Conservation (phyloP, 108 stramenopile genomes). For the Skeletonema marinoi region DNA sequence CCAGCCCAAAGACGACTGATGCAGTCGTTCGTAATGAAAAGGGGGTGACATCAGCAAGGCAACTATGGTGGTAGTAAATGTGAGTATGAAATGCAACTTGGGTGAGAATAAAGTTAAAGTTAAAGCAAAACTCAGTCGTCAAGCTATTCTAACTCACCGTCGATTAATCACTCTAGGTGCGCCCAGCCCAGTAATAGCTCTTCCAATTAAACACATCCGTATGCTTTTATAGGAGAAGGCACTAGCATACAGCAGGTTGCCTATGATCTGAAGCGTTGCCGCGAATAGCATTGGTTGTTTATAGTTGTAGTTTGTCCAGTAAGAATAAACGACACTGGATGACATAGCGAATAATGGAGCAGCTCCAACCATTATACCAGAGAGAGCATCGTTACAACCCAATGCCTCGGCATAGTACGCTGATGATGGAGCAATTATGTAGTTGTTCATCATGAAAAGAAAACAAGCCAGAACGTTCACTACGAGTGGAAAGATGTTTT, state of each 20-base stretch:
- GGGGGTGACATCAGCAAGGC: conserved; percentile 79
- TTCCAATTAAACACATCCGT: conserved; percentile 69
- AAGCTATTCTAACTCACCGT: conserved; percentile 20
- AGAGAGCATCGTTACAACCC: conserved; percentile 69
- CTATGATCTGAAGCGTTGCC: conserved; percentile 57
- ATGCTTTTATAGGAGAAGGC: conserved; percentile 69
- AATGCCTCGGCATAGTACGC: conserved; percentile 81
- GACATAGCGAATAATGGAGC: conserved; percentile 76
- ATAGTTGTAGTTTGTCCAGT: conserved; percentile 84
- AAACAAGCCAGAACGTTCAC: conserved; percentile 81
- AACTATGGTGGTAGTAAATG: conserved; percentile 30
- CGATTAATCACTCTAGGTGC: conserved; percentile 79
- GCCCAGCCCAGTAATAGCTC: conserved; percentile 78
- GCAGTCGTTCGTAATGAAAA: conserved; percentile 65
- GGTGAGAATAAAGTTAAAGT: background rate
- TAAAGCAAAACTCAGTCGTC: background rate
- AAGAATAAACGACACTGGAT: conserved; percentile 60
- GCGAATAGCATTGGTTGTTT: conserved; percentile 73
- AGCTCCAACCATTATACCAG: conserved; percentile 82
- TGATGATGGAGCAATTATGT: conserved; percentile 80
- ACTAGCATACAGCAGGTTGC: conserved; percentile 77
- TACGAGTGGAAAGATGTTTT: conserved; percentile 52
- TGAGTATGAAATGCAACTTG: background rate
- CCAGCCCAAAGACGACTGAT: conserved; percentile 71
- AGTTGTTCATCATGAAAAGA: conserved; percentile 88